Base-by-base conservation (phyloP, 208 protist species). In the Sergeia podlipaevii region DNA sequence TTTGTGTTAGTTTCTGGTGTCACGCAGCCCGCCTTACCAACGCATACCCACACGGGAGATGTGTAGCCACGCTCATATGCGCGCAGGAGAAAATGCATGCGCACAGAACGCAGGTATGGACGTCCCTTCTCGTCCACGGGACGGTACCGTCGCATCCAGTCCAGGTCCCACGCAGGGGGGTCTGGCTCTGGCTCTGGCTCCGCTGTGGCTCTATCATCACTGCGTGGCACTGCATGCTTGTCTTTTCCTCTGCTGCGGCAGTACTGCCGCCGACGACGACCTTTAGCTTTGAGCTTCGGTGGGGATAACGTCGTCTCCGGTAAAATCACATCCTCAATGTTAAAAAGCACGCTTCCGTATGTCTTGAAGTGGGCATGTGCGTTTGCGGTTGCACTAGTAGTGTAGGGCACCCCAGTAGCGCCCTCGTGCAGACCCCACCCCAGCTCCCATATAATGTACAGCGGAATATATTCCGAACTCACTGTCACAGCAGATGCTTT, bases 31-130 rank as follows among this genome's bases (percentile, higher is more conserved):
- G 13, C 11, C 2, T 46, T 13, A 1, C 13, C 0, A 7, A 28
- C 41, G 8, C 51, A 17, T 27, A 85, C 45, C 83, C 79, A 91
- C 11, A 73, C 17, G 4, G 50, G 34, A 1, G 74, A 74, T 6
- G 36, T 56, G 45, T 88, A 86, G 20, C 49, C 55, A 17, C 69
- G 65, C 54, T 92, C 77, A 45, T 64, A 79, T 36, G 81, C 78
- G 39, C 81, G 78, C 52, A 89, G 58, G 2, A 65, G 70, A 24
- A 89, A 49, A 18, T 78, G 51, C 52, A 70, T 65, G 15, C 65
- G 74, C 4, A 74, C 24, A 7, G 50, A 42, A 13, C 68, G 59
- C 21, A 65, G 37, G 54, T 76, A 86, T 18, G 51, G 56, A 10
- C 43, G 41, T 8, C 76, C 61, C 2, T 56, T 10, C n/a, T 28